Base-by-base conservation (phyloP, 2,329 filamentous ascomycete genomes). In the Tolypocladium cylindrosporum region DNA sequence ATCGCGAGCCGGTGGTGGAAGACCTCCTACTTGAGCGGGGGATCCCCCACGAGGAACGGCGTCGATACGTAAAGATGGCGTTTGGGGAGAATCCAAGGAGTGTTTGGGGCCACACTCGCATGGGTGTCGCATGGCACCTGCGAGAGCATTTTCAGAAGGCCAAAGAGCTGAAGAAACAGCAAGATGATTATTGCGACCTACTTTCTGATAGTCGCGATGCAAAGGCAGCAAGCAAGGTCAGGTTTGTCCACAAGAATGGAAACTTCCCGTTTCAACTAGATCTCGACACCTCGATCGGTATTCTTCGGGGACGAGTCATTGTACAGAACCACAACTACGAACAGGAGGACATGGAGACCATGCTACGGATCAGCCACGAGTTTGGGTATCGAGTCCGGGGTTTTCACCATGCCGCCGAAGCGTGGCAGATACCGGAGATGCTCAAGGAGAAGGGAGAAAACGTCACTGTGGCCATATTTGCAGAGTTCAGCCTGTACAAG, bases 321-420 rank as follows among this genome's bases (percentile, higher is more conserved):
- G 66, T 77, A 58, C 75, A 78, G 57, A 69, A 75, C 50, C 75
- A 78, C 65, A 76, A 75, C 64, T 78, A 78, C 57, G 70, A 75
- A 56, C 67, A 72, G 1, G 69, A 77, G 55, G 75, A 77, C 58
- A 64, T 78, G 39, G 72, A 75, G 57, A 72, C 74, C 48, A 75
- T 77, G 70, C 65, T 77, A 14, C 67, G 67, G 9, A 71, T 76
- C 60, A 74, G 69, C 41, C 67, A 72, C 27, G 75, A 77, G 61
- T 77, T 77, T 63, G 73, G 72, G 1, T 75, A 74, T 59, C 65
- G 68, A 11, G 69, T 77, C 27, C 71, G 48, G 3, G 48, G 48
- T 16, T 51, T 51, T 11, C 48, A 36, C 9, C 48, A 51, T 21
- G 48, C 48, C 19, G 16, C 48, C 27, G 48, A 51, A 34, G 48